Evolutionary conservation across 495 filamentous ascomycete species (phyloP).

Genomic region (Aspergillus wentii): DNA sequence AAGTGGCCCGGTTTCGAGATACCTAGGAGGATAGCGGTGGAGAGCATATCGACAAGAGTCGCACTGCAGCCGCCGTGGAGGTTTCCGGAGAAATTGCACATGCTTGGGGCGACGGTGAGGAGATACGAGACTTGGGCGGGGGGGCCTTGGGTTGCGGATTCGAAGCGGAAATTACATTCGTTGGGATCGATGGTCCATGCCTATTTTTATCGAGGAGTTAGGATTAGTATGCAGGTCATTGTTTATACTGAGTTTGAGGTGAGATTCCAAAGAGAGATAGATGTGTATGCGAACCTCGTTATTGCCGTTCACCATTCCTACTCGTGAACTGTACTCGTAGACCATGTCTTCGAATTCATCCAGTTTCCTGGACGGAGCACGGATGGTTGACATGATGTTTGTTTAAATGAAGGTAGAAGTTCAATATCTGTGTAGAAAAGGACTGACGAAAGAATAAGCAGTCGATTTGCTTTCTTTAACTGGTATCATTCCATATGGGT

Average conservation of each 20-base stretch:
- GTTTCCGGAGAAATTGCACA: constrained; percentile 56
- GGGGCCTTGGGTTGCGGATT: constrained; percentile 33
- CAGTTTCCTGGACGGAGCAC: constrained; percentile 20
- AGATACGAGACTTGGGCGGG: constrained; percentile 30
- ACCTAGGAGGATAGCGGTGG: constrained; percentile 52
- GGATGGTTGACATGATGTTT: constrained; percentile 6
- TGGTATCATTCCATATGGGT: too few species aligned
- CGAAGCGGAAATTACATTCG: constrained; percentile 32
- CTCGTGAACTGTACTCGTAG: constrained; percentile 21
- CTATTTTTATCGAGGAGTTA: too few species aligned
- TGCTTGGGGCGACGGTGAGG: constrained; percentile 46
- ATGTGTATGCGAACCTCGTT: too few species aligned
- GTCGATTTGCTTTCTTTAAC: too few species aligned
- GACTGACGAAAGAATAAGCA: too few species aligned
- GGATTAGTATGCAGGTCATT: too few species aligned
- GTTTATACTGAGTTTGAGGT: too few species aligned
- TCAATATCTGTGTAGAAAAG: too few species aligned
- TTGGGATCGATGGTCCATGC: constrained; percentile 30
- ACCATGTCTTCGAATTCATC: constrained; percentile 26
- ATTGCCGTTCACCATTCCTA: too few species aligned
- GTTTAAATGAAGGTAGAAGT: too few species aligned
- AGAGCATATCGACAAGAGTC: constrained; percentile 63
- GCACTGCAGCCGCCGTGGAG: constrained; percentile 69
- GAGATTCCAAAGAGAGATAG: too few species aligned
- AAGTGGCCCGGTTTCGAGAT: constrained; percentile 58